Percentiles rank a stretch among this genome's conserved stretches.
phyloP scores from a whole-genome alignment of 495 filamentous ascomycete species.

The Amphirosellinia nigrospora region DNA sequence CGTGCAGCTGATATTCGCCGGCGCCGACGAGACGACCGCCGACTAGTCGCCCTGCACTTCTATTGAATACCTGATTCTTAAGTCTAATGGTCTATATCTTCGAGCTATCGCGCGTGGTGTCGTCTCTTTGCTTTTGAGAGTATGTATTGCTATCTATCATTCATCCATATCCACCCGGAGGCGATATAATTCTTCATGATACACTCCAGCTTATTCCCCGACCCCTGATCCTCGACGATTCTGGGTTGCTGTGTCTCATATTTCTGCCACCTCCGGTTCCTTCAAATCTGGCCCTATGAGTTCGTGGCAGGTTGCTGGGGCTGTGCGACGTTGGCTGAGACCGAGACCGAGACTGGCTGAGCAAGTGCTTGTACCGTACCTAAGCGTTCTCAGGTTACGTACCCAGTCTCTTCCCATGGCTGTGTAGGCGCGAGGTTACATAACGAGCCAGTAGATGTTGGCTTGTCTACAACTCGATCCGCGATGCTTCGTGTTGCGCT shows the following conservation, averaged over 20 bases:
- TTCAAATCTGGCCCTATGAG: slow-evolving; percentile 7
- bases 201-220: not conserved
- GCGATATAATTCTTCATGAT: not conserved
- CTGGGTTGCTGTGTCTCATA: slow-evolving; percentile 18
- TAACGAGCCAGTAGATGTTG: not conserved
- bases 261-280: not conserved
- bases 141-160: slow-evolving; percentile 4
- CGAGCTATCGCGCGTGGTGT: not conserved
- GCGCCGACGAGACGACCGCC: not conserved
- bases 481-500: slow-evolving; percentile 16
- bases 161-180: not conserved
- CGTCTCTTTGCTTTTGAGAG: not conserved
- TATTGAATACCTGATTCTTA: not conserved
- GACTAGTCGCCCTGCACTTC: not conserved
- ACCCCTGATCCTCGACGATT: slow-evolving; percentile 16
- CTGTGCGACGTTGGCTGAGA: slow-evolving; percentile 4
- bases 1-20: not conserved
- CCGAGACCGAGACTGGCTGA: slow-evolving; percentile 13
- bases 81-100: not conserved
- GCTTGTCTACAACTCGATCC: not conserved
- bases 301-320: slow-evolving; percentile 9
- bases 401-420: not conserved
- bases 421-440: not conserved
- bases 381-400: slow-evolving; percentile 12
- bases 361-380: slow-evolving; percentile 23